Evolutionary conservation across 176 grass and related monocot species (phyloP).

Genomic region (Cymbopogon citratus): DNA sequence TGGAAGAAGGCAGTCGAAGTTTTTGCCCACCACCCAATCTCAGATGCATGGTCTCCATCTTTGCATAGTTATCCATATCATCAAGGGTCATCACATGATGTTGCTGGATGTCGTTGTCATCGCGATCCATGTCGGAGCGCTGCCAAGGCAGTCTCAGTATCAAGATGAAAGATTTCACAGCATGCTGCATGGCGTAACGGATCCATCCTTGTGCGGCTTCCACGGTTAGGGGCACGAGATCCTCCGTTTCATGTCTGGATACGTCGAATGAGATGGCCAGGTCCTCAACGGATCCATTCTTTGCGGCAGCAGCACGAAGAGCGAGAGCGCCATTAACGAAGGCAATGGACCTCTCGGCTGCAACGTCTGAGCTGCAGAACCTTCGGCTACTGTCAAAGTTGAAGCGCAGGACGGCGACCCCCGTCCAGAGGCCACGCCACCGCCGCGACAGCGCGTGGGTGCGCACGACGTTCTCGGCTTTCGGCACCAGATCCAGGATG

Average conservation of each 20-base stretch:
- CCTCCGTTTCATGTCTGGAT: fast-evolving
- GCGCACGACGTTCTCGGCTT: neutral
- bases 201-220: neutral
- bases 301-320: neutral
- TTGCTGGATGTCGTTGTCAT: neutral
- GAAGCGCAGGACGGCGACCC: neutral
- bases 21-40: neutral
- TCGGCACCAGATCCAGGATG: neutral
- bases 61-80: neutral
- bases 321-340: too few relatives aligned
- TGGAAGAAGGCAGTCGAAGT: neutral
- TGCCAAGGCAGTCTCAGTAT: neutral
- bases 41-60: neutral
- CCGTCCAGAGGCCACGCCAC: neutral
- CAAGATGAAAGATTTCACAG: neutral
- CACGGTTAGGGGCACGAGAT: neutral
- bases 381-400: too few relatives aligned
- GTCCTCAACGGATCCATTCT: neutral
- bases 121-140: neutral
- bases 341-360: too few relatives aligned
- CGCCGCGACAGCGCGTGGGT: neutral
- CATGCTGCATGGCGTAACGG: neutral
- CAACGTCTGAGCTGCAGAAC: too few relatives aligned
- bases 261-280: neutral
- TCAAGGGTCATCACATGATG: neutral